Conservation (phyloP, 2,329 filamentous ascomycete species). For the Rhinocladiella similis region DNA sequence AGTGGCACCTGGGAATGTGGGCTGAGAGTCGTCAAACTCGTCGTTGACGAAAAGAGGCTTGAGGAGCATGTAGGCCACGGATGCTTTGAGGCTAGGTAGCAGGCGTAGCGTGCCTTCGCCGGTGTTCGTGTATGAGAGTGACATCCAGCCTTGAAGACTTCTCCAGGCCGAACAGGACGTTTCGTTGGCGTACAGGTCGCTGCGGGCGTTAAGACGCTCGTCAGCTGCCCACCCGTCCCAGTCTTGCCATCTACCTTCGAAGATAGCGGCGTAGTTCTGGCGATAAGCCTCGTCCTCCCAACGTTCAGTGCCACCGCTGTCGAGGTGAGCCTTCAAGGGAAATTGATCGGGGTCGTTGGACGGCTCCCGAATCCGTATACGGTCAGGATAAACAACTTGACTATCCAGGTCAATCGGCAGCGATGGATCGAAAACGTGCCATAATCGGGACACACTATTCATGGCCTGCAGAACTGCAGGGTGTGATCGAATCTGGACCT, state of each 20-base stretch:
- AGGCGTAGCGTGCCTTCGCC: slow-evolving; percentile 27
- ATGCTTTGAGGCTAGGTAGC: slow-evolving; percentile 24
- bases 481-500: slow-evolving; percentile 19
- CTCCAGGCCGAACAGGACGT: slow-evolving; percentile 22
- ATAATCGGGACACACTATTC: slow-evolving; percentile 11
- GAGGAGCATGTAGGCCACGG: slow-evolving; percentile 29
- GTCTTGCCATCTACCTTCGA: slow-evolving; percentile 27
- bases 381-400: slow-evolving; percentile 32
- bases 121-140: slow-evolving; percentile 24
- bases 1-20: slow-evolving; percentile 26
- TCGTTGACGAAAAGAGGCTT: slow-evolving; percentile 26
- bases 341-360: slow-evolving; percentile 20
- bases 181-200: slow-evolving; percentile 28
- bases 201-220: slow-evolving; percentile 27
- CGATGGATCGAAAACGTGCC: slow-evolving; percentile 2
- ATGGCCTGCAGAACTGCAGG: slow-evolving; percentile 19
- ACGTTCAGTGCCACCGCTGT: slow-evolving; percentile 28
- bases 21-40: slow-evolving; percentile 25
- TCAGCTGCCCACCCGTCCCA: slow-evolving; percentile 28
- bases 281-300: slow-evolving; percentile 28
- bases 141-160: slow-evolving; percentile 27
- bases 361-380: slow-evolving; percentile 32
- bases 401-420: slow-evolving; percentile 20
- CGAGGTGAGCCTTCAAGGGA: slow-evolving; percentile 24
- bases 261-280: slow-evolving; percentile 22